Percentiles rank a stretch among this genome's conserved stretches.
Evolutionary conservation across 1,284 basidiomycete species (phyloP).

Genomic region (Austroboletus olivaceoglutinosus): DNA sequence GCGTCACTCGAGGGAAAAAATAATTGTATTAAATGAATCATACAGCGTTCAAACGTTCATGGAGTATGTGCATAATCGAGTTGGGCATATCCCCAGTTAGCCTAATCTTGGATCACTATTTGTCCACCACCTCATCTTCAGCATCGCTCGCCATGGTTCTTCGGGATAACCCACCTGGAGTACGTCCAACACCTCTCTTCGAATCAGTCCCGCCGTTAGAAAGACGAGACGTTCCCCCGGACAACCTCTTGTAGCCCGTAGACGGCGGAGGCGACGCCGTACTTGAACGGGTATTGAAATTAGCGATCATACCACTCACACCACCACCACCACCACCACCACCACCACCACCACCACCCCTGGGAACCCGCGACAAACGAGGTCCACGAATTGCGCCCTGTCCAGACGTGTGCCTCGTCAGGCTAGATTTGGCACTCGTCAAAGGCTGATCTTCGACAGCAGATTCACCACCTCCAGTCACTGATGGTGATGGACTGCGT

Average conservation of each 20-base stretch:
- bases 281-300: constrained; percentile 48
- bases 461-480: constrained; percentile 30
- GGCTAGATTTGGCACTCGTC: constrained; percentile 28
- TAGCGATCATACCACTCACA: constrained; percentile 56
- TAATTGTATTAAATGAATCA: constrained; percentile 2
- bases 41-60: background rate
- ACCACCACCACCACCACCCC: constrained; percentile 39
- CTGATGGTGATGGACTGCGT: constrained; percentile 47
- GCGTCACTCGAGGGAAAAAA: background rate
- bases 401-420: constrained; percentile 44
- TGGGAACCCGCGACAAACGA: constrained; percentile 47
- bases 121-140: constrained; percentile 64
- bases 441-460: constrained; percentile 36
- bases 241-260: constrained; percentile 43
- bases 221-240: constrained; percentile 39
- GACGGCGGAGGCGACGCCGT: constrained; percentile 42
- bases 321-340: constrained; percentile 42
- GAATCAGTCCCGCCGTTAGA: constrained; percentile 24
- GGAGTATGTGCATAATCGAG: background rate
- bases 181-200: constrained; percentile 40
- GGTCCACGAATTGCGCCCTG: constrained; percentile 54
- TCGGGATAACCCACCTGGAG: constrained; percentile 60
- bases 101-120: constrained; percentile 12
- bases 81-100: background rate
- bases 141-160: constrained; percentile 79